Conservation (phyloP, 164 flowering plant species). For the Chimonanthus salicifolius region DNA sequence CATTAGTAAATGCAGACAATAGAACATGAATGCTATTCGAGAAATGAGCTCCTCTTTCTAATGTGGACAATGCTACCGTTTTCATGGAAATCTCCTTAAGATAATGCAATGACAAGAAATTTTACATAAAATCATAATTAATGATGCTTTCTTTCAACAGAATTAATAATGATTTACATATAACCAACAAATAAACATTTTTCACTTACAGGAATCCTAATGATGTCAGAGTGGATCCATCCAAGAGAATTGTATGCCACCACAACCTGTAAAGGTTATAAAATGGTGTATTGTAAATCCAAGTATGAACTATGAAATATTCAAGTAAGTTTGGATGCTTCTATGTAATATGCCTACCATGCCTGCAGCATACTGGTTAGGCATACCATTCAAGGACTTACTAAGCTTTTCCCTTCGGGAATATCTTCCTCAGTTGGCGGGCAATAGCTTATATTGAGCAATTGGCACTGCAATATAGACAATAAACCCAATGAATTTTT, state of each 20-base stretch:
- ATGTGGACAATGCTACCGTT: no score
- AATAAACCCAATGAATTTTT: neutral
- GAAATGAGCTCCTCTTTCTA: no score
- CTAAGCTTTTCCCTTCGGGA: conserved; percentile 58
- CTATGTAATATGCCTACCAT: neutral
- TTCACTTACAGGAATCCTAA: conserved; percentile 79
- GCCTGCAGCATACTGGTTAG: no score
- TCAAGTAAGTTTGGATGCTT: neutral
- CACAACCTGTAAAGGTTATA: conserved; percentile 44
- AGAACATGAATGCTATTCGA: no score
- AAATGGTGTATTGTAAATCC: neutral
- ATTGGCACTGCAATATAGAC: conserved; percentile 57
- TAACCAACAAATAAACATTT: neutral
- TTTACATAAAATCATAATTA: neutral
- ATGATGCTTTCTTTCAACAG: neutral
- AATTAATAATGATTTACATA: neutral
- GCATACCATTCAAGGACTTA: conserved; percentile 18
- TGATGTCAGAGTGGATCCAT: conserved; percentile 73
- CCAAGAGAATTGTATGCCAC: conserved; percentile 86
- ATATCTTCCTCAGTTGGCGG: conserved; percentile 70
- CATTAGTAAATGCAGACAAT: no score
- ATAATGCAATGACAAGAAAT: neutral
- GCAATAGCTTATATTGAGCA: conserved; percentile 84
- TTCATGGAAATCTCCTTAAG: no score
- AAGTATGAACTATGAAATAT: neutral